phyloP scores from a whole-genome alignment of 2,329 filamentous ascomycete genomes.

The Alternaria sp. region DNA sequence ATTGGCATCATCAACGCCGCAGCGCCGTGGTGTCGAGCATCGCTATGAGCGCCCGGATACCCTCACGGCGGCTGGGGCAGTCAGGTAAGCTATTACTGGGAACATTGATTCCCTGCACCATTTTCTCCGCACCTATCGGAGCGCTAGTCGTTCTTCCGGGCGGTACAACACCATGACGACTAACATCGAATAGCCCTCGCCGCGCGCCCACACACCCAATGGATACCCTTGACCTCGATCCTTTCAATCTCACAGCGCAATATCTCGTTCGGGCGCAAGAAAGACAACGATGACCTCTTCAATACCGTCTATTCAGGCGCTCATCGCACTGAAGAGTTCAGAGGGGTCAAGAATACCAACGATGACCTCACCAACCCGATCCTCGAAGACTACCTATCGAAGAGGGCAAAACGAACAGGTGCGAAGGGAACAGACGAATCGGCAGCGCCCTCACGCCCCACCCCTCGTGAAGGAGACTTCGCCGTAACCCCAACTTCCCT shows the following conservation, averaged over 20 bases:
- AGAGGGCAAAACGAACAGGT: constrained; percentile 17
- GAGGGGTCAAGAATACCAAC: constrained; percentile 8
- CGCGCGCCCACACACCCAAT: constrained; percentile 26
- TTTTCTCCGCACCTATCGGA: neutral
- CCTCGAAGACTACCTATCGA: constrained; percentile 63
- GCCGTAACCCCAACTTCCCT: constrained; percentile 27
- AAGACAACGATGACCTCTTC: constrained; percentile 22
- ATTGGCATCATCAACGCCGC: constrained; percentile 23
- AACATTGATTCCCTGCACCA: neutral
- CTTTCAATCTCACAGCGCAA: constrained; percentile 25
- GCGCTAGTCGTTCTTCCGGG: neutral
- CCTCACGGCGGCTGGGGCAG: constrained; percentile 66
- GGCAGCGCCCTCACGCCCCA: constrained; percentile 7
- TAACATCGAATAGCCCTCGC: constrained; percentile 29
- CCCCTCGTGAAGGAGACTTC: constrained; percentile 23
- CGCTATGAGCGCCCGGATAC: constrained; percentile 70
- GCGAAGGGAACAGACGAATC: neutral
- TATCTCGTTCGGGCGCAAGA: constrained; percentile 19
- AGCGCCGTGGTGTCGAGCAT: constrained; percentile 34
- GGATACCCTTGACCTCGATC: constrained; percentile 14
- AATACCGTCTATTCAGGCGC: too few species aligned
- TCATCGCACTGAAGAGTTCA: too few species aligned
- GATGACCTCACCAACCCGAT: constrained; percentile 59
- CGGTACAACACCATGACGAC: neutral
- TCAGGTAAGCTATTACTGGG: constrained; percentile 59